Evolutionary conservation across 2,329 filamentous ascomycete species (phyloP), one percentile per base, ranked within the genome.

Genomic region (Arthrobotrys conoides): DNA sequence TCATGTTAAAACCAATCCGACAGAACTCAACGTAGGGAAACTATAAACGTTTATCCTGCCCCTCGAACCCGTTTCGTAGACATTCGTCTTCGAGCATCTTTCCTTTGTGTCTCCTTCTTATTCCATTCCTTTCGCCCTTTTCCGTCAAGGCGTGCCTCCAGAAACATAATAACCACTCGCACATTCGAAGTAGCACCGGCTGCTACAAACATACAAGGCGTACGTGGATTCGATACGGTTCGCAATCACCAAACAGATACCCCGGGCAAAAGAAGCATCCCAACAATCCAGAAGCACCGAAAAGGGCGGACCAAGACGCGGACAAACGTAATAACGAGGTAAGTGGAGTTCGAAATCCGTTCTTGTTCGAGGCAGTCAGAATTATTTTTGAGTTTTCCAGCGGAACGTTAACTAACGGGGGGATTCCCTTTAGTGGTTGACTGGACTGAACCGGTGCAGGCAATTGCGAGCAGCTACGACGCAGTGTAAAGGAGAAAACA

Each of bases 371-470:
- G 36, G 66, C 18, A 20, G 38, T 10, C 44, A 61, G 9, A 41
- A 51, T 10, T 76, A 77, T 77, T 77, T 77, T 77, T 67, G 67
- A 77, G 66, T 77, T 66, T 77, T 59, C 44, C 46, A 55, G 73
- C 73, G 73, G 73, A 71, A 71, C 30, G 66, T 77, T 77, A 61
- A 67, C 67, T 20, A 67, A 65, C 73, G 20, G 48, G 51, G 57
- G 65, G 49, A 63, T 33, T 44, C 38, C 16, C 8, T 6, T 5
- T 12, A 46, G 12, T 9, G n/a, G n/a, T 46, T 36, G 33, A 36
- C 27, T 3, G 27, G 27, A 30, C 27, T 3, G 27, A 6, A 30
- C 33, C 33, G 33, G 44, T 18, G 12, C 48, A 51, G 48, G 1
- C 18, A 44, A 16, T 46, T 18, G 44, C 6, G 44, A 16, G 36